Conservation (phyloP, 805 yeast species). For the Ogataea thermomethanolica region DNA sequence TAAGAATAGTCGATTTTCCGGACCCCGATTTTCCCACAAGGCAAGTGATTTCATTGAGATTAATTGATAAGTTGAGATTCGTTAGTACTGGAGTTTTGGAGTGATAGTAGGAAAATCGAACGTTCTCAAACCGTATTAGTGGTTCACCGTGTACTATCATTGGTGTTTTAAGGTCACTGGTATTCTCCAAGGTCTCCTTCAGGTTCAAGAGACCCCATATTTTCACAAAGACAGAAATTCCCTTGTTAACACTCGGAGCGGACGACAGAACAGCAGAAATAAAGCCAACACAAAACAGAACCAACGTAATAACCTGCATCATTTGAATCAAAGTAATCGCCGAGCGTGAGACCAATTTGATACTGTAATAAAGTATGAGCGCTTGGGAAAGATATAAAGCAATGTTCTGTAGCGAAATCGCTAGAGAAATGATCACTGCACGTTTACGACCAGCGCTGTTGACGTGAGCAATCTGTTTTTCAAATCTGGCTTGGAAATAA, state of each 20-base stretch:
- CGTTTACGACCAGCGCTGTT: slow-evolving; percentile 44
- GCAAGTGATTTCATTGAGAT: slow-evolving; percentile 52
- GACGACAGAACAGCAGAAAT: slow-evolving; percentile 57
- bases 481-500: slow-evolving; percentile 43
- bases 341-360: slow-evolving; percentile 57
- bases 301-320: slow-evolving; percentile 65
- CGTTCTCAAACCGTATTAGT: slow-evolving; percentile 38
- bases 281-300: slow-evolving; percentile 68
- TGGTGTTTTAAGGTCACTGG: slow-evolving; percentile 35
- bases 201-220: slow-evolving; percentile 41
- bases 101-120: slow-evolving; percentile 30
- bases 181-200: slow-evolving; percentile 36
- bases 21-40: slow-evolving; percentile 85
- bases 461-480: slow-evolving; percentile 30
- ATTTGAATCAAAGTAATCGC: slow-evolving; percentile 56
- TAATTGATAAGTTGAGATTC: slow-evolving; percentile 41
- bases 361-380: slow-evolving; percentile 74
- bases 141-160: neutral
- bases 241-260: slow-evolving; percentile 78
- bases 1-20: slow-evolving; percentile 80
- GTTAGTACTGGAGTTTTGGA: slow-evolving; percentile 38
- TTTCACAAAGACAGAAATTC: slow-evolving; percentile 66
- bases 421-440: slow-evolving; percentile 62
- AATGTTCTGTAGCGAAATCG: slow-evolving; percentile 55
- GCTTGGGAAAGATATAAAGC: slow-evolving; percentile 63